Percentiles rank a stretch among this genome's conserved stretches.
These are phyloP conservation scores for Chaetomiaceae sp. DNA, from an alignment of 2,329 filamentous ascomycete species.

Conservation along the genomic window DNA sequence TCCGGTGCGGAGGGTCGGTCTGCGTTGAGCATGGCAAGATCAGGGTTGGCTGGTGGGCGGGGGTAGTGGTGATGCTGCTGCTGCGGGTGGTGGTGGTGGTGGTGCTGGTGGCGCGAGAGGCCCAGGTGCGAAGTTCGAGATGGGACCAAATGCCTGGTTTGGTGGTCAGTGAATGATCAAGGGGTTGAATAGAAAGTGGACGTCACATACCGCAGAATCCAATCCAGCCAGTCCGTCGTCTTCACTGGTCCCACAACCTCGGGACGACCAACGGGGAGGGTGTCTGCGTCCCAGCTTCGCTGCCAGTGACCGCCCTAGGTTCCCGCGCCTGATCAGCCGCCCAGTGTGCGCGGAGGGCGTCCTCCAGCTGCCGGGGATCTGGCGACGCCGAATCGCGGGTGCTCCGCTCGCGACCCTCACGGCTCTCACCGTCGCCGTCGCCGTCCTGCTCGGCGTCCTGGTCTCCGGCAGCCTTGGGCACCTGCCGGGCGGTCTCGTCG, in stretches of 20 bases:
- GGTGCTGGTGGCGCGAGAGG: no score
- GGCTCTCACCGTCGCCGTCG: neutral
- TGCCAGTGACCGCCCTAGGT: neutral
- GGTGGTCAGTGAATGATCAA: neutral
- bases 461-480: slow-evolving; percentile 1
- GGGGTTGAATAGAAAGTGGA: neutral
- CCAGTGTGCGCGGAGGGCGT: slow-evolving; percentile 20
- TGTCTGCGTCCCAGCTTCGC: neutral
- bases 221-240: slow-evolving; percentile 19
- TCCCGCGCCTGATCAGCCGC: slow-evolving; percentile 10
- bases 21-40: no score
- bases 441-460: neutral
- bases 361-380: slow-evolving; percentile 15
- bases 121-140: slow-evolving; percentile 10
- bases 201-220: slow-evolving; percentile 22
- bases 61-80: no score
- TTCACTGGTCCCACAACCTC: slow-evolving; percentile 18
- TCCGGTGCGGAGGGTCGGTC: no score
- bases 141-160: slow-evolving; percentile 16
- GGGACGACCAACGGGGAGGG: neutral
- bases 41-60: no score
- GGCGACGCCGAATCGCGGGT: slow-evolving; percentile 2
- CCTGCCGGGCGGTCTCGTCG: slow-evolving; percentile 12
- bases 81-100: no score
- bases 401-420: no score